Evolutionary conservation across 169 alveolate species (phyloP).

Genomic region (Cryptosporidium meleagridis): DNA sequence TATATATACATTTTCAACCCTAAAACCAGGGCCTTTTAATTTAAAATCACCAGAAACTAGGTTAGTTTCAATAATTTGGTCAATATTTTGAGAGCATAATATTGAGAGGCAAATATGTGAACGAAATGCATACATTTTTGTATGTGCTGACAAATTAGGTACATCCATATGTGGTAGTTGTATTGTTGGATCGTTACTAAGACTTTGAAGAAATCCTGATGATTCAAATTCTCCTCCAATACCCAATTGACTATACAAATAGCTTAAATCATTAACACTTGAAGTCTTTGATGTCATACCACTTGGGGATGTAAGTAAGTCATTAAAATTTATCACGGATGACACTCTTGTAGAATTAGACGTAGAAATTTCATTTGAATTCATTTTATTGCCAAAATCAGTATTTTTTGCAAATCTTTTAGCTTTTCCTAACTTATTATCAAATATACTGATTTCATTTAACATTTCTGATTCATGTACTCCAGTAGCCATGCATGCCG

Average conservation of each 20-base stretch:
- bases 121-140: constrained; percentile 73
- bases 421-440: neutral
- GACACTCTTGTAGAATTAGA: constrained; percentile 55
- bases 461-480: constrained; percentile 28
- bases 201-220: neutral
- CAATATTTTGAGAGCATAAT: constrained; percentile 42
- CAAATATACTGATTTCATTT: constrained; percentile 15
- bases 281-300: constrained; percentile 41
- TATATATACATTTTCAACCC: constrained; percentile 60
- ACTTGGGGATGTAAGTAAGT: constrained; percentile 9
- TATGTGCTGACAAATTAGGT: constrained; percentile 69
- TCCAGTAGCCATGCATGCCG: constrained; percentile 61
- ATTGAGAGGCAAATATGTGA: constrained; percentile 48
- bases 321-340: constrained; percentile 27
- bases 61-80: constrained; percentile 54
- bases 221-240: neutral
- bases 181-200: constrained; percentile 28
- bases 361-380: constrained; percentile 40
- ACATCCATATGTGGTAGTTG: constrained; percentile 71
- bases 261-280: constrained; percentile 44
- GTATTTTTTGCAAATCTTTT: neutral
- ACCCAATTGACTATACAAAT: neutral
- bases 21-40: constrained; percentile 71
- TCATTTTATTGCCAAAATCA: neutral
- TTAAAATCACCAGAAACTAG: constrained; percentile 64